Evolutionary conservation across 108 stramenopile genomes (phyloP).

Genomic region (Skeletonema potamos): DNA sequence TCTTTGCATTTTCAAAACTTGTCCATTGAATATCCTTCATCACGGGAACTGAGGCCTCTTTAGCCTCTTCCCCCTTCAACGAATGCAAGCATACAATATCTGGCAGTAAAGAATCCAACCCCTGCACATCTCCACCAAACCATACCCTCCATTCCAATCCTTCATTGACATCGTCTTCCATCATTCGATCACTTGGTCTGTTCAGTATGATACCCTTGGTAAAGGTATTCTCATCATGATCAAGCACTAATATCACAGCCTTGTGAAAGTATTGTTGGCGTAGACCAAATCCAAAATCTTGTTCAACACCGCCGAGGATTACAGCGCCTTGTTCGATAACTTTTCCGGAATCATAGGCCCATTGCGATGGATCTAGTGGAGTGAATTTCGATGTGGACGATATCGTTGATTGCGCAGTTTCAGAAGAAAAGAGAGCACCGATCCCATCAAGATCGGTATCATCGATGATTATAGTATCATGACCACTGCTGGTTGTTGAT

Average conservation of each 20-base stretch:
- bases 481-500: conserved; percentile 8
- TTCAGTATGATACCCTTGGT: conserved; percentile 69
- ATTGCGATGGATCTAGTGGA: conserved; percentile 61
- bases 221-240: conserved; percentile 59
- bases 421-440: conserved; percentile 55
- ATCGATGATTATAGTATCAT: neutral
- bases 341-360: conserved; percentile 82
- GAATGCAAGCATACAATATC: conserved; percentile 84
- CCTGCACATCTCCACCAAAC: conserved; percentile 67
- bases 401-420: neutral
- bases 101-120: conserved; percentile 58
- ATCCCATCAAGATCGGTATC: conserved; percentile 75
- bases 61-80: conserved; percentile 51
- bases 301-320: conserved; percentile 73
- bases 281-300: conserved; percentile 80
- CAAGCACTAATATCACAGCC: conserved; percentile 55
- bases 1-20: conserved; percentile 79
- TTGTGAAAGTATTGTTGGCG: conserved; percentile 82
- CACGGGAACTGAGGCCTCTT: conserved; percentile 56
- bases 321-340: conserved; percentile 82
- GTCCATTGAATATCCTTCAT: conserved; percentile 91
- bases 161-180: conserved; percentile 38
- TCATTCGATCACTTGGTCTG: conserved; percentile 41
- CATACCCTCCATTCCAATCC: conserved; percentile 49
- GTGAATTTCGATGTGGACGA: conserved; percentile 27